Base-by-base conservation (phyloP, 257 asterid genomes). In the Plectranthus barbatus region DNA sequence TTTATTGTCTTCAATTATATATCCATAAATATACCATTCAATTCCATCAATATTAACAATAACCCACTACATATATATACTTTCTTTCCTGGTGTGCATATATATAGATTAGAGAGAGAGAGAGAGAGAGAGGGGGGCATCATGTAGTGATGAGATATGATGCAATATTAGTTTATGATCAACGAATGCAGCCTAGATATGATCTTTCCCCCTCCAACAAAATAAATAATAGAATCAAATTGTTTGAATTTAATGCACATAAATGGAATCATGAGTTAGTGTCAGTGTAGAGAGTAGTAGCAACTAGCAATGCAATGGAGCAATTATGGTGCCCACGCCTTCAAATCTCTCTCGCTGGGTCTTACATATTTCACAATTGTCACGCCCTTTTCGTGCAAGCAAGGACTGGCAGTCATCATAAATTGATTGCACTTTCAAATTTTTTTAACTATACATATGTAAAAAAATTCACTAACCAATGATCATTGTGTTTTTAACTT, bases 361-460 rank as follows among this genome's bases (percentile, higher is more conserved):
- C 18, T 31, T 15, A 23, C 52, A 18, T 18, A 19, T 48, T 20
- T 62, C 58, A 36, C 12, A 49, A 15, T 36, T 24, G 51, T 65
- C 70, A 64, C 58, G 62, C 14, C 39, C 3, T 64, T 64, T 65
- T 53, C 70, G 15, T 65, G 70, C 45, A 26, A 50, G 50, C 48
- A 13, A 21, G 51, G n/a, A n/a, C n/a, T 61, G 33, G 17, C 45
- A 45, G 56, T 6, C 11, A 37, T 7, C 0, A 31, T 15, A 26
- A 26, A 4, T 44, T 10, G 4, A 14, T 60, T 56, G 17, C 6
- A 5, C 12, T 1, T 56, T 56, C 29, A 56, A 56, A 9, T 9
- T 13, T 17, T 55, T 11, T 3, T 14, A 53, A 1, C 7, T 26
- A 7, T 5, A 9, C n/a, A n/a, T n/a, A 26, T 1, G 31, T 26